A percentile compares a stretch with the other conserved stretches of the same genome.
These are phyloP conservation scores for Triticum aestivum DNA, from an alignment of 176 grass and related monocot species.

Conservation along the genomic window DNA sequence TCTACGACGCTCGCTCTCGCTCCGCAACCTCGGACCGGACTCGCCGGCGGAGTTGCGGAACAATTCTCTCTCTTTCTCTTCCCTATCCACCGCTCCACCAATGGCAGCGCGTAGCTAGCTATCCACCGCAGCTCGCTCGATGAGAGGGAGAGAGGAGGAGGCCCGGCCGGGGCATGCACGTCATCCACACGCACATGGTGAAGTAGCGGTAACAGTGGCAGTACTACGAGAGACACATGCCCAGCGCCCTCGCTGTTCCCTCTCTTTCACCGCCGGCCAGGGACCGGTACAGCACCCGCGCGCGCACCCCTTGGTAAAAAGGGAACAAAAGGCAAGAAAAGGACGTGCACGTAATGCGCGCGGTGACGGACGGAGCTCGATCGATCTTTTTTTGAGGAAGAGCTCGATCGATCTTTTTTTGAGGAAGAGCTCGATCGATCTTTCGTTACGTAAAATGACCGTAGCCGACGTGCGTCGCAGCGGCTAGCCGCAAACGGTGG, in stretches of 20 bases:
- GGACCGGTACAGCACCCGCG: neutral
- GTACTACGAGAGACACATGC: neutral
- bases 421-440: neutral
- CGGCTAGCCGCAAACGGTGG: conserved; percentile 5
- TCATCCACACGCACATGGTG: conserved; percentile 16
- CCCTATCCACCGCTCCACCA: neutral
- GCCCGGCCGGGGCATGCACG: neutral
- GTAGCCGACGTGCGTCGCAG: neutral
- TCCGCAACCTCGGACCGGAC: too few species aligned
- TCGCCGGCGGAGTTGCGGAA: too few species aligned
- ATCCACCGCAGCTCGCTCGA: neutral
- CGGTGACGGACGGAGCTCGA: neutral
- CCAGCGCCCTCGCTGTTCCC: neutral
- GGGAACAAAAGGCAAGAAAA: neutral
- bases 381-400: neutral
- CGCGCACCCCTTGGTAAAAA: neutral
- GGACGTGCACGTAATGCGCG: neutral
- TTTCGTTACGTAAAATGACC: conserved; percentile 1
- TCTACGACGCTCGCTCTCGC: too few species aligned
- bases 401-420: too few species aligned
- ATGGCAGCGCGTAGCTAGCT: neutral
- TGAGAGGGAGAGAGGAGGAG: neutral
- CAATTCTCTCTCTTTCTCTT: neutral
- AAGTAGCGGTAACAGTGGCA: neutral
- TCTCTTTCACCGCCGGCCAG: conserved; percentile 25